These are phyloP conservation scores for Candida peoriensis DNA, from an alignment of 805 yeast genomes.

Conservation along the genomic window DNA sequence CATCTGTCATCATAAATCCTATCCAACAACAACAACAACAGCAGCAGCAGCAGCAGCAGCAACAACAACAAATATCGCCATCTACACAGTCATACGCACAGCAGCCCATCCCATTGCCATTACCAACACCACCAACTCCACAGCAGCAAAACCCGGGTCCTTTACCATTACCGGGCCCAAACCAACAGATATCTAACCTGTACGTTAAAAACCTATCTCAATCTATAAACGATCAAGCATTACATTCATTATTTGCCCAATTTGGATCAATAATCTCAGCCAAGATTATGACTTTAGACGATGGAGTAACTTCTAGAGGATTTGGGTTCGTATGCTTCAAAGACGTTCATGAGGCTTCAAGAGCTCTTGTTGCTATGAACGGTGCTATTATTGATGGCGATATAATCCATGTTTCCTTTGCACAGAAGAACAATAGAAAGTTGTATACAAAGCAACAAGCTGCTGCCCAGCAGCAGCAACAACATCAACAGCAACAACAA, in stretches of 20 bases:
- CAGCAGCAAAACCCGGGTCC: slow-evolving; percentile 1
- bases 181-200: slow-evolving; percentile 60
- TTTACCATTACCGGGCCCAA: slow-evolving; percentile 38
- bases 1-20: background rate
- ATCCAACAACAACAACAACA: background rate
- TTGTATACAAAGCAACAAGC: slow-evolving; percentile 5
- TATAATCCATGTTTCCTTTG: slow-evolving; percentile 61
- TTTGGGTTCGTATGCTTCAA: slow-evolving; percentile 76
- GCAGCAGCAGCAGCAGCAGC: no score
- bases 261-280: slow-evolving; percentile 50
- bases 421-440: slow-evolving; percentile 65
- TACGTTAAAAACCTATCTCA: slow-evolving; percentile 59
- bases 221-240: slow-evolving; percentile 45
- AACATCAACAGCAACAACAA: slow-evolving; percentile 1
- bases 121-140: background rate
- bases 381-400: slow-evolving; percentile 49
- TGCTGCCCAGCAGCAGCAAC: slow-evolving; percentile 1
- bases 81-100: background rate
- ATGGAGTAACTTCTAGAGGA: slow-evolving; percentile 47
- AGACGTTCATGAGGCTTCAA: slow-evolving; percentile 53
- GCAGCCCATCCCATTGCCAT: background rate
- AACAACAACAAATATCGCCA: no score
- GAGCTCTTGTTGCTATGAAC: slow-evolving; percentile 62
- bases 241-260: slow-evolving; percentile 33
- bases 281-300: slow-evolving; percentile 41